Conservation (phyloP, 331 rosid species). For the Stylosanthes scabra region DNA sequence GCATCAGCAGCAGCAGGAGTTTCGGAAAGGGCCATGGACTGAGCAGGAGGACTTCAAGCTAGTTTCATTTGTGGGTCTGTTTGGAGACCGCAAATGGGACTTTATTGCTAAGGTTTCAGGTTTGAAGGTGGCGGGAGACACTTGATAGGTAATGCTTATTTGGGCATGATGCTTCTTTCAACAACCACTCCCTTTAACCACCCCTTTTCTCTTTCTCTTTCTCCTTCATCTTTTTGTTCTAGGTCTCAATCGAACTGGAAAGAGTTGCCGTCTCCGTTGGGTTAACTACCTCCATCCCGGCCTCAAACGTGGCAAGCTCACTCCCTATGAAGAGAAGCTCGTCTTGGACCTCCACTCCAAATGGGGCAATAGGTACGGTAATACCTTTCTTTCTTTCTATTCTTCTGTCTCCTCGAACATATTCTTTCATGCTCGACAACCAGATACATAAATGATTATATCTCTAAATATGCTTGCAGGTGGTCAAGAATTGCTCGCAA, state of each 20-base stretch:
- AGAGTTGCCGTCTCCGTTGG: constrained; percentile 97
- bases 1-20: constrained; percentile 45
- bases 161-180: constrained; percentile 48
- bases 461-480: constrained; percentile 42
- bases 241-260: constrained; percentile 98
- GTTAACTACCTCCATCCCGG: constrained; percentile 98
- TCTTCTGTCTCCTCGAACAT: no score
- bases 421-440: no score
- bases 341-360: constrained; percentile 92
- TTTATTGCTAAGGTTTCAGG: constrained; percentile 97
- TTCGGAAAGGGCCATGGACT: constrained; percentile 95
- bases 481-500: constrained; percentile 96
- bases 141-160: constrained; percentile 68
- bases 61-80: constrained; percentile 77
- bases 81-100: constrained; percentile 99
- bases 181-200: constrained; percentile 54
- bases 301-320: constrained; percentile 93
- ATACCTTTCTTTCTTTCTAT: no score
- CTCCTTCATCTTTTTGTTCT: constrained; percentile 52
- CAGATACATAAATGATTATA: no score
- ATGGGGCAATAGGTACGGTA: constrained; percentile 97
- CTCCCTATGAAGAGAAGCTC: constrained; percentile 85
- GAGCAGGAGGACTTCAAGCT: constrained; percentile 87
- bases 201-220: not conserved
- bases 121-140: constrained; percentile 99